These are phyloP conservation scores for Ascomycota sp. DNA, from an alignment of 2,329 filamentous ascomycete genomes.

Conservation along the genomic window DNA sequence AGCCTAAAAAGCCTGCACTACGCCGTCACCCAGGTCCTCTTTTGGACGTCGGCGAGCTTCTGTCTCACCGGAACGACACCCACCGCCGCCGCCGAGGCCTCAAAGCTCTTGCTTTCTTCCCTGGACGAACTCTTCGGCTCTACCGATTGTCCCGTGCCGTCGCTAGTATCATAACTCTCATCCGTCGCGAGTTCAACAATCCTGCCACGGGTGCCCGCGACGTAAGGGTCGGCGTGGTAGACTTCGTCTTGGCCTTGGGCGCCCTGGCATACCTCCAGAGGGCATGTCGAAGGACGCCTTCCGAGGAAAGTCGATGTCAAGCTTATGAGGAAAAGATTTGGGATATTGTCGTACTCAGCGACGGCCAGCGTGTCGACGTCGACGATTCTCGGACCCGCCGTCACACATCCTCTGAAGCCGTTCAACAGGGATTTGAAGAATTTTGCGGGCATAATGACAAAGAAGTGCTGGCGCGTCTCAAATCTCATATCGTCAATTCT, in stretches of 20 bases:
- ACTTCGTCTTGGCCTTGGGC: conserved; percentile 39
- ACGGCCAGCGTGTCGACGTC: conserved; percentile 36
- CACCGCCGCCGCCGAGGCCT: conserved; percentile 31
- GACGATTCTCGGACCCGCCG: too few species aligned
- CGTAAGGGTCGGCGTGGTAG: conserved; percentile 37
- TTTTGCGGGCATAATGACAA: conserved; percentile 10
- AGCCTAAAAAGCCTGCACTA: conserved; percentile 35
- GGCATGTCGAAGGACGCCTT: conserved; percentile 28
- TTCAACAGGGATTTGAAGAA: background rate
- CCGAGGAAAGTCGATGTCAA: conserved; percentile 25
- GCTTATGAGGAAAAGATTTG: conserved; percentile 38
- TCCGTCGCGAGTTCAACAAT: conserved; percentile 43
- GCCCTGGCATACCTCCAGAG: conserved; percentile 41
- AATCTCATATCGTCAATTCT: conserved; percentile 31
- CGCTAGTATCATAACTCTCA: conserved; percentile 42
- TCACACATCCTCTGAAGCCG: background rate
- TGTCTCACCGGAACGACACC: conserved; percentile 34
- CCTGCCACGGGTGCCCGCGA: conserved; percentile 37
- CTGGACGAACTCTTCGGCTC: conserved; percentile 46
- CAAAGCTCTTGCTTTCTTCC: conserved; percentile 35
- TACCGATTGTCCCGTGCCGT: conserved; percentile 48
- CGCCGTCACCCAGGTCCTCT: conserved; percentile 36
- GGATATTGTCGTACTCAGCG: conserved; percentile 43
- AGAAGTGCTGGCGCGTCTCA: conserved; percentile 23
- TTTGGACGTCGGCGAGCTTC: conserved; percentile 41